Base-by-base conservation (phyloP, 2,329 filamentous ascomycete genomes). In the Fusarium sp. region DNA sequence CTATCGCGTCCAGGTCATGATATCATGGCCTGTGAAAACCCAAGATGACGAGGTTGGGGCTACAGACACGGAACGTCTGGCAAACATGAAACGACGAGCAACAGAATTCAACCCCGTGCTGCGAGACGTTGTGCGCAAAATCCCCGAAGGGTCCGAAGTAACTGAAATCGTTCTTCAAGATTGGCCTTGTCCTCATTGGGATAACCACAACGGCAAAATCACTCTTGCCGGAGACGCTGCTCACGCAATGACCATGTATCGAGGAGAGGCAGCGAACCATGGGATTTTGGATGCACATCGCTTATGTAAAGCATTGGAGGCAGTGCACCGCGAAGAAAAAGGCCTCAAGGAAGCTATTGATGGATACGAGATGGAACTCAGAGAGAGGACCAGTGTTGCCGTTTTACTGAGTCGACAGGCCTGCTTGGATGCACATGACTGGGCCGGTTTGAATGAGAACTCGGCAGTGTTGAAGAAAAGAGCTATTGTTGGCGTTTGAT, bases 221-320 rank as follows among this genome's bases (percentile, higher is more conserved):
- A 85, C 85, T 2, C 75, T 89, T 1, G 79, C 83, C 5, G 87
- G 87, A 4, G 87, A 89, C 72, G 83, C 86, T 2, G 86, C 86
- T 0, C 87, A 89, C 74, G 83, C 86, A n/a, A 89, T 89, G 87
- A 87, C 86, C 31, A 87, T 88, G 86, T 87, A 79, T 55, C 77
- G 81, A 15, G 81, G 81, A 28, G 80, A 83, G 55, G 81, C 76
- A 1, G 78, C 75, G 8, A 83, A 82, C 57, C 81, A 83, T 60
- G 81, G 80, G 15, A 80, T 83, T 12, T 73, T 81, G n/a, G 81
- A 83, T 52, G 80, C 81, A 3, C 76, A 75, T 39, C 65, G 75
- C 39, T 72, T 82, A 39, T 59, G 67, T 13, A 67, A 73, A 41
- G 70, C 65, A 13, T 64, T 79, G n/a, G 63, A 62, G 15, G 56